These are phyloP conservation scores for Jackrogersella multiformis DNA, from an alignment of 495 filamentous ascomycete genomes.

Conservation along the genomic window DNA sequence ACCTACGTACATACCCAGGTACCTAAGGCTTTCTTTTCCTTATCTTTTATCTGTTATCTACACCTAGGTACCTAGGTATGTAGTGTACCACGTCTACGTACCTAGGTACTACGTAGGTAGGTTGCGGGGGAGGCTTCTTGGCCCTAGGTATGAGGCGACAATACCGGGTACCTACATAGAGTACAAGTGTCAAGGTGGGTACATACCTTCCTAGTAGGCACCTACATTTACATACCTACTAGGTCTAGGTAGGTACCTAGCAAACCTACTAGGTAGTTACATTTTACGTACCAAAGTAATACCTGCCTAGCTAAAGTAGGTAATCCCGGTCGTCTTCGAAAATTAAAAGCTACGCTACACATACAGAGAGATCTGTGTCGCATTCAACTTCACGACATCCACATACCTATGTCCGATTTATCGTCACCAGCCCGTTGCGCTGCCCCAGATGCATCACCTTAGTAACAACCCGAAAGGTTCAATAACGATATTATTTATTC, in stretches of 20 bases:
- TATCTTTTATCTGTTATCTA: too few species aligned
- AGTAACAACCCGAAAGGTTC: slow-evolving; percentile 1
- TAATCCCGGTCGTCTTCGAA: neutral
- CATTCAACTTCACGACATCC: slow-evolving; percentile 12
- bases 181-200: too few species aligned
- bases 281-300: too few species aligned
- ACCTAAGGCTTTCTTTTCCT: neutral
- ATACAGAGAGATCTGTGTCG: slow-evolving; percentile 9
- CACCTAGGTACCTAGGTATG: too few species aligned
- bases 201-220: too few species aligned
- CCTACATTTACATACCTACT: too few species aligned
- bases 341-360: slow-evolving; percentile 3
- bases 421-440: slow-evolving; percentile 2
- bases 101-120: too few species aligned
- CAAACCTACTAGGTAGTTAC: too few species aligned
- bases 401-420: neutral
- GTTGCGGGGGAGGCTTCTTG: slow-evolving; percentile 5
- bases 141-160: too few species aligned
- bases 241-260: too few species aligned
- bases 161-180: neutral
- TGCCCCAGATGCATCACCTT: slow-evolving; percentile 32
- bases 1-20: neutral
- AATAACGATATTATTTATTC: slow-evolving; percentile 15
- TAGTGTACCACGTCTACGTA: too few species aligned
- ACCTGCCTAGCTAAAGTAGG: too few species aligned